Base-by-base conservation (phyloP, 2,329 filamentous ascomycete genomes). In the Alternaria hordeiaustralica region DNA sequence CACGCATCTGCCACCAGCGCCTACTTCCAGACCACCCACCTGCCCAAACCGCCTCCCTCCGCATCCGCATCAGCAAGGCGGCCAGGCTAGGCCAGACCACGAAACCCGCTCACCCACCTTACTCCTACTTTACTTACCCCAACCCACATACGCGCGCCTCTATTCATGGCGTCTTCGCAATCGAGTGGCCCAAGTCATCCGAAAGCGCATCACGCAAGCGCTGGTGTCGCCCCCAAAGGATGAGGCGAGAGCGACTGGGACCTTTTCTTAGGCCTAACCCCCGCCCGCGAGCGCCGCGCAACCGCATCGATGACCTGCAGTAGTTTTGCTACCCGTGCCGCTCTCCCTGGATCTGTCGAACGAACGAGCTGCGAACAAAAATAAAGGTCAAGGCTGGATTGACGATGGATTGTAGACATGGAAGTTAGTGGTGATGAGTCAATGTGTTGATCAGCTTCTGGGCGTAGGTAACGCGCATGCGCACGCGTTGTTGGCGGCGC, bases 241-340 rank as follows among this genome's bases (percentile, higher is more conserved):
- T 33, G 33, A 44, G 36, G 36, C 36, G 36, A 41, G 36, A 41
- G 36, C 36, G 36, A 41, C 36, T 18, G 50, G 55, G 55, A 61
- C 62, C 59, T 60, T 62, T 60, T 58, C 49, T 67, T 47, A 59
- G 62, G 51, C 63, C 61, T 36, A 36, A 41, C n/a, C 36, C 36
- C 36, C 60, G 55, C 58, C 55, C 55, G 47, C 57, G 33, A 56
- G 26, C 47, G 51, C 56, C 61, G 13, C 61, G 50, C 50, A 57
- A 57, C 60, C 56, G 61, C 64, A 62, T 62, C 41, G 51, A 60
- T 64, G 65, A 64, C 67, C 50, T 66, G 67, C 67, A 64, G 46
- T 26, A 26, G 46, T 50, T 50, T 33, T 18, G 23, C 51, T 53
- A 62, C 43, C 47, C 59, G 56, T 58, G 61, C 64, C 64, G 45